Conservation (phyloP, 805 yeast genomes). For the Saccharomycopsis sp. region DNA sequence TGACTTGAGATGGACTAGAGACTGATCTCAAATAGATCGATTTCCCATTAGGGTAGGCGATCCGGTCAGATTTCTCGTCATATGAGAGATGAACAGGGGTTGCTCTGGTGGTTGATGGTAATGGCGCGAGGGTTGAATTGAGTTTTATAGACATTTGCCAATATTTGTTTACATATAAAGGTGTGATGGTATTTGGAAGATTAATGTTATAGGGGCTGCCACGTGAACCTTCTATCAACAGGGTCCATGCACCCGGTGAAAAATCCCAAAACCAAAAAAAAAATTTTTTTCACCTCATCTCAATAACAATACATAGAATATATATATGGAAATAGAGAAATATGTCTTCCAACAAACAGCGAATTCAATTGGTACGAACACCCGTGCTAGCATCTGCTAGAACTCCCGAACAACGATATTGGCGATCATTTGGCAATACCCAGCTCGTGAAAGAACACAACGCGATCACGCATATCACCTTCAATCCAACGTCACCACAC, state of each 20-base stretch:
- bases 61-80: constrained; percentile 57
- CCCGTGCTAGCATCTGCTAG: constrained; percentile 78
- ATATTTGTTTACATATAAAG: too few relatives aligned
- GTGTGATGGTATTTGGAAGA: too few relatives aligned
- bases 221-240: too few relatives aligned
- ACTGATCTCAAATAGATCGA: constrained; percentile 68
- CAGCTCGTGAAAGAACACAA: constrained; percentile 90
- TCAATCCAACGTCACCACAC: constrained; percentile 79
- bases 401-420: constrained; percentile 89
- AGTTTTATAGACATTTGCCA: too few relatives aligned
- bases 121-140: constrained; percentile 61
- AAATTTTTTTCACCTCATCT: not conserved
- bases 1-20: constrained; percentile 31
- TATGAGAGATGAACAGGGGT: constrained; percentile 67
- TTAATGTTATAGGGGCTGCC: too few relatives aligned
- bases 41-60: constrained; percentile 77
- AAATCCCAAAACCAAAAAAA: not conserved
- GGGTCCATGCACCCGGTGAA: not conserved
- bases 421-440: constrained; percentile 83
- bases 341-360: constrained; percentile 71
- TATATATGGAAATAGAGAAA: not conserved
- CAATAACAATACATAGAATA: not conserved
- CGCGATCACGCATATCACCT: constrained; percentile 80
- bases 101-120: constrained; percentile 72
- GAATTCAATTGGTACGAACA: constrained; percentile 57